Evolutionary conservation across 1,284 basidiomycete genomes (phyloP), one percentile per base, ranked within the genome.

Genomic region (Microstroma glucosiphilum): DNA sequence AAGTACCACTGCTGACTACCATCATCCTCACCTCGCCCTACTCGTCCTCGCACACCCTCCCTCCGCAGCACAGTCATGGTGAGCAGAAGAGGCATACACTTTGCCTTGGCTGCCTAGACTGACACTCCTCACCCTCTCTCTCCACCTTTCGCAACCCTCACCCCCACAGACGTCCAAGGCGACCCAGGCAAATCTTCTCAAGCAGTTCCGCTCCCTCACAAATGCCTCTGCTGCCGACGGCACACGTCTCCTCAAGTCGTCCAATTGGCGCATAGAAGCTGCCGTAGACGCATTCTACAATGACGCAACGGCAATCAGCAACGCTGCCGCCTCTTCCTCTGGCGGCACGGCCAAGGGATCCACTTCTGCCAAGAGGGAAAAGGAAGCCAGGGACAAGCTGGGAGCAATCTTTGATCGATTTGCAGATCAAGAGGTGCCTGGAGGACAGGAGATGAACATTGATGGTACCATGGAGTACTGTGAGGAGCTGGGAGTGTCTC

Each of bases 241-340:
- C n/a, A 84, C 81, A 65, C 85, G 85, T 62, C 89, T 86, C 79
- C 79, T 92, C 59, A 87, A 89, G 71, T 86, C 86, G 65, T 82
- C 88, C 80, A 86, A 85, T 26, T 82, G 79, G 75, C 83, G 86
- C 42, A 78, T 90, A 53, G 90, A 92, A 59, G 80, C 83, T 11
- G 90, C 91, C 11, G 81, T 91, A 49, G 87, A 92, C 79, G 86
- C 87, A 0, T 92, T 83, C 78, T 91, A 85, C 80, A 85, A 67
- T 49, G 77, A 80, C 57, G 69, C 69, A 4, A 61, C 66, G n/a
- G 72, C 67, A 13, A 61, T 64, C 30, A 42, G 25, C 40, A 56
- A 78, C 13, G 51, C 73, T 58, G 59, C 71, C 62, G 61, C 58
- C 43, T 48, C 43, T n/a, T 48, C 43, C 6, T 48, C 43, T 17